A percentile compares a stretch with the other conserved stretches of the same genome.
phyloP scores from a whole-genome alignment of 768 basidiomycete genomes.

The Leccinum barrowsii region DNA sequence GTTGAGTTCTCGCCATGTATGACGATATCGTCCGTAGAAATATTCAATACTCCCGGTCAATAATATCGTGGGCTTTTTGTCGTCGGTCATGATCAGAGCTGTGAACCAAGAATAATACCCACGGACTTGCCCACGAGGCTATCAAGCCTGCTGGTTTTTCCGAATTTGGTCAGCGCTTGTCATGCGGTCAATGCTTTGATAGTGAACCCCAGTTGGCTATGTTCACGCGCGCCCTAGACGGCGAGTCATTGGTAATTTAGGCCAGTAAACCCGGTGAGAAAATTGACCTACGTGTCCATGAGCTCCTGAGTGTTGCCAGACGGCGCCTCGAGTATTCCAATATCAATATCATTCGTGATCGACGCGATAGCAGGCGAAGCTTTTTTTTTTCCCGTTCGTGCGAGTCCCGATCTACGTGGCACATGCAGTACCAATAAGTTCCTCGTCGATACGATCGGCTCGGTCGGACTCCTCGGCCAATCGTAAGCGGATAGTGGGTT shows the following conservation, averaged over 20 bases:
- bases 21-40: not conserved
- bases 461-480: too few relatives aligned
- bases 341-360: too few relatives aligned
- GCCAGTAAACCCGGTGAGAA: not conserved
- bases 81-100: not conserved
- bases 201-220: not conserved
- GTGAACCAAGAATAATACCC: not conserved
- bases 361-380: too few relatives aligned
- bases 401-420: too few relatives aligned
- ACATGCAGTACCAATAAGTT: too few relatives aligned
- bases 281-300: not conserved
- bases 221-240: not conserved
- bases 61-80: not conserved
- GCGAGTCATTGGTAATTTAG: not conserved
- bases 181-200: not conserved
- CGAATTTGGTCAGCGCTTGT: not conserved
- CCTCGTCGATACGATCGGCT: too few relatives aligned
- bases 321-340: too few relatives aligned
- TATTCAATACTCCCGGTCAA: not conserved
- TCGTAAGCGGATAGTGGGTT: too few relatives aligned
- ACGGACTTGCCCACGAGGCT: not conserved
- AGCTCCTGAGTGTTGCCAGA: constrained; percentile 17
- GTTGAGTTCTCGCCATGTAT: not conserved
- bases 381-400: too few relatives aligned
- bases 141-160: not conserved